Conservation (phyloP, 169 alveolate genomes). For the Babesia ovata region DNA sequence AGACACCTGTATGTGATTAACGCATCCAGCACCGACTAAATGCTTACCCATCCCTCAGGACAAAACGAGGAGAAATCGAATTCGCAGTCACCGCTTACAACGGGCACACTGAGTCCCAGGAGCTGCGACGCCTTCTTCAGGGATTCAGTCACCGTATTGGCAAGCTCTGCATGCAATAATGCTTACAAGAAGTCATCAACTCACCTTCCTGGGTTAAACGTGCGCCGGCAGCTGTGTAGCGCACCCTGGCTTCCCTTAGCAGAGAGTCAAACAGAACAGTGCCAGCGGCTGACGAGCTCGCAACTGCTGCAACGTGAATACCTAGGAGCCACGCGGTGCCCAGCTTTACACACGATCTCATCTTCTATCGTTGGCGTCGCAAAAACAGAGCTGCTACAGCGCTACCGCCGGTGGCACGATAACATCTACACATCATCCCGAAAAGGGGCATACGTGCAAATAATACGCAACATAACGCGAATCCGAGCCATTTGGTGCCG, state of each 20-base stretch:
- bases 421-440: neutral
- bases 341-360: neutral
- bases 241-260: conserved; percentile 8
- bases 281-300: conserved; percentile 6
- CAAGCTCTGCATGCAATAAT: conserved; percentile 41
- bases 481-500: neutral
- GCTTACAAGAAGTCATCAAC: neutral
- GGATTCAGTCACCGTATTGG: conserved; percentile 49
- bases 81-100: conserved; percentile 60
- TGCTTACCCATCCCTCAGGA: conserved; percentile 75
- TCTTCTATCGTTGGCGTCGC: neutral
- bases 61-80: conserved; percentile 73
- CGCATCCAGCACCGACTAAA: conserved; percentile 8
- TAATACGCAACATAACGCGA: neutral
- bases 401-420: neutral
- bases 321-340: conserved; percentile 8
- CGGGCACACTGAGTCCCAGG: conserved; percentile 59
- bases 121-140: conserved; percentile 61
- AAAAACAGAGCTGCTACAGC: neutral
- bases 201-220: conserved; percentile 16
- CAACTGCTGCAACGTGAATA: conserved; percentile 2
- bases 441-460: neutral
- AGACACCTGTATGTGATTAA: conserved; percentile 42
- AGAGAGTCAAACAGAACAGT: conserved; percentile 36
- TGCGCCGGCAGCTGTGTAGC: conserved; percentile 10